A percentile compares a stretch with the other conserved stretches of the same genome.
Evolutionary conservation across 2,329 filamentous ascomycete genomes (phyloP).

Genomic region (Aspergillus vadensis): DNA sequence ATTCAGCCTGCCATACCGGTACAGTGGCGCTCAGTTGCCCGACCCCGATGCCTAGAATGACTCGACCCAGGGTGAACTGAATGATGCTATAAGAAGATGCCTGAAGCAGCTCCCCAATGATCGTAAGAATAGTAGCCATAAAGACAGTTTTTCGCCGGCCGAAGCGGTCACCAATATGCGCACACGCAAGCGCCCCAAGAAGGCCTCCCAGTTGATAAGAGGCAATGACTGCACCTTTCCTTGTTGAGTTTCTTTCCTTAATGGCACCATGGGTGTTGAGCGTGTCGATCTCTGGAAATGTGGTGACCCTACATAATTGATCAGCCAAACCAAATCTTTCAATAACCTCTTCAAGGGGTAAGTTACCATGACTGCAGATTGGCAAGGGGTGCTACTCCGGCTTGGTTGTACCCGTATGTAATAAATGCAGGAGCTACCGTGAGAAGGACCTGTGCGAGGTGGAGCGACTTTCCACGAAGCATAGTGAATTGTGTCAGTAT

Average conservation of each 20-base stretch:
- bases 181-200: constrained; percentile 22
- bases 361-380: constrained; percentile 12
- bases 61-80: constrained; percentile 51
- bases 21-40: constrained; percentile 51
- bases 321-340: no score
- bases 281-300: constrained; percentile 58
- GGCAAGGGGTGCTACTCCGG: constrained; percentile 24
- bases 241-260: constrained; percentile 23
- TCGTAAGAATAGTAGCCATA: constrained; percentile 38
- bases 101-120: constrained; percentile 40
- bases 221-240: constrained; percentile 31
- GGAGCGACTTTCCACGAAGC: no score
- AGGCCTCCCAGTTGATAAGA: constrained; percentile 25
- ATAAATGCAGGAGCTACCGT: constrained; percentile 27
- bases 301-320: no score
- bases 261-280: constrained; percentile 29
- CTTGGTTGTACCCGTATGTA: constrained; percentile 31
- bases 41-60: constrained; percentile 54
- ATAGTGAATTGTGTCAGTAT: no score
- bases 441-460: constrained; percentile 10
- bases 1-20: constrained; percentile 53
- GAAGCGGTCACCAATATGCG: constrained; percentile 45
- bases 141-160: constrained; percentile 53
- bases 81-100: constrained; percentile 44
- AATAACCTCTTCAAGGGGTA: no score